Evolutionary conservation across 108 stramenopile genomes (phyloP).

Genomic region (Cyclotella cryptica): DNA sequence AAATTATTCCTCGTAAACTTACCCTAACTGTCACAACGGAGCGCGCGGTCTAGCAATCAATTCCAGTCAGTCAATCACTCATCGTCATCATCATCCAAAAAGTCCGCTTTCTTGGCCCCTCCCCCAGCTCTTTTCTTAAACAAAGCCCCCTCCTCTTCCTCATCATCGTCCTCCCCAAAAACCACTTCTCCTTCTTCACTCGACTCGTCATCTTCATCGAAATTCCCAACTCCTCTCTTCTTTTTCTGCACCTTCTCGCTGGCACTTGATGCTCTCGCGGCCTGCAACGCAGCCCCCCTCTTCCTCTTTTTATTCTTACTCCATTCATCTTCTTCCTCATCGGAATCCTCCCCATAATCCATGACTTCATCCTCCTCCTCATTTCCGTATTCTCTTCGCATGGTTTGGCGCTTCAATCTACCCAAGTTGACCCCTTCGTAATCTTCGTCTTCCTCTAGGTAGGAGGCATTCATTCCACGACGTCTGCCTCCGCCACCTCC

Average conservation of each 20-base stretch:
- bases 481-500: conserved; percentile 35
- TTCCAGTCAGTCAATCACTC: neutral
- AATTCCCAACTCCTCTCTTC: conserved; percentile 3
- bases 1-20: too few relatives aligned
- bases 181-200: conserved; percentile 65
- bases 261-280: conserved; percentile 14
- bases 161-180: conserved; percentile 63
- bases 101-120: conserved; percentile 34
- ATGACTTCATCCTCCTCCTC: conserved; percentile 72
- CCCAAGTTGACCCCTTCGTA: conserved; percentile 80
- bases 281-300: conserved; percentile 38
- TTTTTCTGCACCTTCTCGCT: conserved; percentile 28
- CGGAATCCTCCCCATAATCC: conserved; percentile 75
- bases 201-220: conserved; percentile 56
- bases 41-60: too few relatives aligned
- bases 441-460: conserved; percentile 79
- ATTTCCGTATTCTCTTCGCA: conserved; percentile 47
- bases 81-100: conserved; percentile 70
- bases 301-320: conserved; percentile 47
- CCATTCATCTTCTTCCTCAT: conserved; percentile 74
- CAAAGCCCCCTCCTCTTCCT: conserved; percentile 55
- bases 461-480: conserved; percentile 75
- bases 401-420: conserved; percentile 60
- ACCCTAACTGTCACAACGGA: too few relatives aligned
- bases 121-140: conserved; percentile 46